phyloP scores from a whole-genome alignment of 1,284 basidiomycete genomes.

The Porodaedalea pini region DNA sequence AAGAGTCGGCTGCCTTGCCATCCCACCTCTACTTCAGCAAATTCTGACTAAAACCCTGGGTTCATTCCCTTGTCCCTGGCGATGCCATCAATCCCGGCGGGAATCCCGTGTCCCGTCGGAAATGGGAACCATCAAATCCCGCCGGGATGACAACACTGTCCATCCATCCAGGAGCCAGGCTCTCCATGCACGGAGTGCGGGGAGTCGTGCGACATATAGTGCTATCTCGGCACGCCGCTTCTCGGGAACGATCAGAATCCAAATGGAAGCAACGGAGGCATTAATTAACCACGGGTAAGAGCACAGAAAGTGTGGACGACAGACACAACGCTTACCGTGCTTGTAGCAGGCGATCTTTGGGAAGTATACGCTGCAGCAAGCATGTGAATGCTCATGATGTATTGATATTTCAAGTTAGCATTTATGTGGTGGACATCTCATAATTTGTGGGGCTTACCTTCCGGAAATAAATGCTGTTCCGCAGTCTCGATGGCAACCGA shows the following conservation, averaged over 20 bases:
- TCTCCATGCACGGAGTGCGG: conserved; percentile 17
- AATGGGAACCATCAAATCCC: too few relatives aligned
- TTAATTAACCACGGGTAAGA: conserved; percentile 15
- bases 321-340: conserved; percentile 6
- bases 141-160: too few relatives aligned
- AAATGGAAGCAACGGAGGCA: conserved; percentile 17
- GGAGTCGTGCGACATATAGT: conserved; percentile 21
- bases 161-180: conserved; percentile 11
- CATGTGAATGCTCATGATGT: conserved; percentile 22
- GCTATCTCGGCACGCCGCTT: conserved; percentile 19
- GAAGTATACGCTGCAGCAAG: conserved; percentile 18
- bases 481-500: conserved; percentile 16
- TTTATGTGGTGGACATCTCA: background rate
- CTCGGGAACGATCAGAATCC: conserved; percentile 19
- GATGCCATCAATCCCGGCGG: too few relatives aligned
- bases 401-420: conserved; percentile 12
- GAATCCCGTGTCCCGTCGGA: too few relatives aligned
- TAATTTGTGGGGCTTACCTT: conserved; percentile 7
- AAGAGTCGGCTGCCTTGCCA: too few relatives aligned
- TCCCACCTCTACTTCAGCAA: too few relatives aligned
- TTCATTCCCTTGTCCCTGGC: too few relatives aligned
- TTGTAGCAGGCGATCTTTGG: background rate
- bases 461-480: conserved; percentile 21
- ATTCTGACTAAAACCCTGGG: too few relatives aligned
- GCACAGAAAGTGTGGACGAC: background rate